phyloP scores from a whole-genome alignment of 805 yeast genomes.

The Wickerhamomyces xylosicus region DNA sequence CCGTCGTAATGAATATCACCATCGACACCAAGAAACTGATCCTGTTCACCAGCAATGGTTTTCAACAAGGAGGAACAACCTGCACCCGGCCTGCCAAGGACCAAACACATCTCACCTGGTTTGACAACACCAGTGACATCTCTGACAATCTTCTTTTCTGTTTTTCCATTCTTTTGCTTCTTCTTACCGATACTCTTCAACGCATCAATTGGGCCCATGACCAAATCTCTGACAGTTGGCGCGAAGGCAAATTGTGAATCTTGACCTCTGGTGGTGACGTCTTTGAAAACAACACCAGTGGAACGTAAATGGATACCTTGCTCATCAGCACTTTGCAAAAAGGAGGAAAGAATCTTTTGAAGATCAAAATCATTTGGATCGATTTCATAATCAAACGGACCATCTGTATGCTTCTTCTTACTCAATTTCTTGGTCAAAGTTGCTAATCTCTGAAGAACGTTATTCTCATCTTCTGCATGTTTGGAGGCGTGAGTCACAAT shows the following conservation, averaged over 20 bases:
- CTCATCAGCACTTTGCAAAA: slow-evolving; percentile 27
- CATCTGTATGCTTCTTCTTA: neutral
- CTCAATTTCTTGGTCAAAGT: neutral
- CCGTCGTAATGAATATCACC: slow-evolving; percentile 58
- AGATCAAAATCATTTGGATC: slow-evolving; percentile 32
- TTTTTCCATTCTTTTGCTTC: no score
- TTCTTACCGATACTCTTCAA: slow-evolving; percentile 8
- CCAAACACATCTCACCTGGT: slow-evolving; percentile 63
- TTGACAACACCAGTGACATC: slow-evolving; percentile 25
- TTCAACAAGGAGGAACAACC: slow-evolving; percentile 68
- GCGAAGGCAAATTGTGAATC: slow-evolving; percentile 10
- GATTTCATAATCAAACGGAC: slow-evolving; percentile 6
- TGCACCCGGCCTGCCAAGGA: slow-evolving; percentile 69
- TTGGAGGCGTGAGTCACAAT: neutral
- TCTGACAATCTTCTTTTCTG: slow-evolving; percentile 16
- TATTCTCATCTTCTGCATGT: neutral
- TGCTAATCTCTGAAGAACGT: neutral
- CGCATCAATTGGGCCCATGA: slow-evolving; percentile 1
- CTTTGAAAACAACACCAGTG: slow-evolving; percentile 26
- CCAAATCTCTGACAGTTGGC: slow-evolving; percentile 6
- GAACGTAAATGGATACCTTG: slow-evolving; percentile 36
- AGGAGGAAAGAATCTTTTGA: slow-evolving; percentile 21
- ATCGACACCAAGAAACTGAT: slow-evolving; percentile 29
- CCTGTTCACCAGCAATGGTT: slow-evolving; percentile 49
- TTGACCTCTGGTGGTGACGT: slow-evolving; percentile 3